Conservation (phyloP, 306 rosid species). For the Pachyrhizus erosus region DNA sequence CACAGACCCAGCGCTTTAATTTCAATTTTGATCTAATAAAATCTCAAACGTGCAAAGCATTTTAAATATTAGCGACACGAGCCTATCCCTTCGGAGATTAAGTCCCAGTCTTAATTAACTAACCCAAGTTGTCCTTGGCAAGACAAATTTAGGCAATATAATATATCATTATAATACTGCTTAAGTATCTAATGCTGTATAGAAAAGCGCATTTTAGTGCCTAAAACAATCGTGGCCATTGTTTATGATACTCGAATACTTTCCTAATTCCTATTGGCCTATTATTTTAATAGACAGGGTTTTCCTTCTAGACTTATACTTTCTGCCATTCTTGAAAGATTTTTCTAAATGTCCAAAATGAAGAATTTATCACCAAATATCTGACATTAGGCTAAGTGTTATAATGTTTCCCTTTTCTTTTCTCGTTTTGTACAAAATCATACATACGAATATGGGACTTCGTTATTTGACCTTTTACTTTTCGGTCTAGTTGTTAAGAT, state of each 20-base stretch:
- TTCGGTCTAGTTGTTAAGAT: background rate
- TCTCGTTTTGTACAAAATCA: slow-evolving; percentile 3
- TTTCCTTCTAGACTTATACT: slow-evolving; percentile 15
- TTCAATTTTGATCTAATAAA: background rate
- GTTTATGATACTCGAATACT: background rate
- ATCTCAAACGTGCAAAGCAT: background rate
- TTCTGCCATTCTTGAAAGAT: background rate
- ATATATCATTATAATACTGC: background rate
- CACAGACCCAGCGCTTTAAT: background rate
- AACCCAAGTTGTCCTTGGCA: background rate
- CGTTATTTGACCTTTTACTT: slow-evolving; percentile 27
- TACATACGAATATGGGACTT: background rate
- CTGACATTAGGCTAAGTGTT: background rate
- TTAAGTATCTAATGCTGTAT: background rate
- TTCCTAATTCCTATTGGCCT: background rate
- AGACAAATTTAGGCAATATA: background rate
- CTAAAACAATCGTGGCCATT: background rate
- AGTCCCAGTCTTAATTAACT: background rate
- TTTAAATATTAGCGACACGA: slow-evolving; percentile 4
- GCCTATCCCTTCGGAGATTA: background rate
- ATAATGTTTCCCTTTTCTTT: background rate
- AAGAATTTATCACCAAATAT: background rate
- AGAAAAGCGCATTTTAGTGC: slow-evolving; percentile 9
- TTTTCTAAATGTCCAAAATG: background rate
- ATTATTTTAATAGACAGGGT: background rate